phyloP scores from a whole-genome alignment of 2,329 filamentous ascomycete genomes.

The Phaeophleospora eucalypticola region DNA sequence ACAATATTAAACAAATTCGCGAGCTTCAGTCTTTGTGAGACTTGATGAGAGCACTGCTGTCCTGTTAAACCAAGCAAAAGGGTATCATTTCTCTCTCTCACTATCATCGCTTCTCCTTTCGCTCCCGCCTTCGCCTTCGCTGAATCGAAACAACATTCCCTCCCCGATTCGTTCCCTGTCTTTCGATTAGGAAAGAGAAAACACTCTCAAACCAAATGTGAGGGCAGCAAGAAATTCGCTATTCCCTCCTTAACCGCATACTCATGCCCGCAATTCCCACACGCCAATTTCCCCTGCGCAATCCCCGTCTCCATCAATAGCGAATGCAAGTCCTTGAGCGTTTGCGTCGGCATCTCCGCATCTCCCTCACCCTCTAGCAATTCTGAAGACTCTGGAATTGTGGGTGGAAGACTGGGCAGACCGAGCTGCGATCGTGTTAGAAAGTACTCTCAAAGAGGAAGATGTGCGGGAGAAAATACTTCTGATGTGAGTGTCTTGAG shows the following conservation, averaged over 20 bases:
- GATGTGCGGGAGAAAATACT: slow-evolving; percentile 47
- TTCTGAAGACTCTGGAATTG: slow-evolving; percentile 33
- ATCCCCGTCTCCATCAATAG: slow-evolving; percentile 87
- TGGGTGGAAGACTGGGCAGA: slow-evolving; percentile 64
- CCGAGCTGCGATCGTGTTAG: slow-evolving; percentile 63
- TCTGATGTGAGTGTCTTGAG: slow-evolving; percentile 71
- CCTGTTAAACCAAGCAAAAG: too few relatives aligned
- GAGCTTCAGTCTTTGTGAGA: too few relatives aligned
- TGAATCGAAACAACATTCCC: too few relatives aligned
- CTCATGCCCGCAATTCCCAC: slow-evolving; percentile 86
- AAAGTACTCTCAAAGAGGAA: too few relatives aligned
- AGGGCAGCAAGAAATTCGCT: slow-evolving; percentile 90
- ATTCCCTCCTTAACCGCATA: slow-evolving; percentile 95
- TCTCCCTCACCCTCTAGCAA: slow-evolving; percentile 55
- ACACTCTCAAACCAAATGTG: slow-evolving; percentile 79
- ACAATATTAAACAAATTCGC: neutral
- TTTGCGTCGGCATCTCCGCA: slow-evolving; percentile 57
- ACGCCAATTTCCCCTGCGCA: slow-evolving; percentile 81
- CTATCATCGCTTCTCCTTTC: too few relatives aligned
- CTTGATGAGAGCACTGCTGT: too few relatives aligned
- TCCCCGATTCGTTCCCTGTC: too few relatives aligned
- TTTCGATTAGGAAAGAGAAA: too few relatives aligned
- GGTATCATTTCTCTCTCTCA: too few relatives aligned
- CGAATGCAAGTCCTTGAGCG: slow-evolving; percentile 72
- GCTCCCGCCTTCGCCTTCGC: too few relatives aligned